Base-by-base conservation (phyloP, 148 eudicot genomes). In the Cornus kousa region DNA sequence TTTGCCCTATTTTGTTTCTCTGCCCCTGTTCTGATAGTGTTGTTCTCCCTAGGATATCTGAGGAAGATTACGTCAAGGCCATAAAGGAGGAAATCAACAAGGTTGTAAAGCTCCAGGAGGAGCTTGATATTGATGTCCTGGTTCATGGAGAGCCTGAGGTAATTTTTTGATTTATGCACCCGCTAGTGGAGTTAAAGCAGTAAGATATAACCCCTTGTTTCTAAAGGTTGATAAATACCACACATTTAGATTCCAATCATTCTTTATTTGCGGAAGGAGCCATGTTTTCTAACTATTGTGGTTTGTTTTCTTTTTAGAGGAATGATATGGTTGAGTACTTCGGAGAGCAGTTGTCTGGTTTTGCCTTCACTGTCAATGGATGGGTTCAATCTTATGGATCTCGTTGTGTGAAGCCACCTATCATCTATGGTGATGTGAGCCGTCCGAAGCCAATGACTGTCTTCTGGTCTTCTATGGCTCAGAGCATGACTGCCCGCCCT, bases 131-230 rank as follows among this genome's bases (percentile, higher is more conserved):
- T 39, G 83, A 81, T 75, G 83, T 81, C 66, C 74, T 82, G 31
- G 84, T 82, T 60, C 84, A 82, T 72, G 84, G 84, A 77, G 84
- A 82, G 37, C 84, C 84, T 20, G 84, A 82, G 84, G 84, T 82
- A 43, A 76, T 39, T 67, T 67, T 22, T 19, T 50, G 14, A 16
- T 40, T 50, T 43, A 16, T 80, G 57, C 39, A 17, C 8, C 23
- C 0, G 23, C 66, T 20, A 17, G 19, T 62, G 23, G 19, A n/a
- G 6, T 19, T 20, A 57, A 62, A 62, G 66, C 23, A 17, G 1
- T 62, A n/a, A 62, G 23, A 17, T 13, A 57, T 57, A 14, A 57
- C 5, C 5, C 17, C 64, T 48, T 57, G 64, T 19, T 57, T 57
- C 64, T 57, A 1, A 16, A 57, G 64, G 37, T 35, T 35, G 1